Evolutionary conservation across 2,329 filamentous ascomycete genomes (phyloP), one percentile per base, ranked within the genome.

Genomic region (Tricladium varicosporioides): DNA sequence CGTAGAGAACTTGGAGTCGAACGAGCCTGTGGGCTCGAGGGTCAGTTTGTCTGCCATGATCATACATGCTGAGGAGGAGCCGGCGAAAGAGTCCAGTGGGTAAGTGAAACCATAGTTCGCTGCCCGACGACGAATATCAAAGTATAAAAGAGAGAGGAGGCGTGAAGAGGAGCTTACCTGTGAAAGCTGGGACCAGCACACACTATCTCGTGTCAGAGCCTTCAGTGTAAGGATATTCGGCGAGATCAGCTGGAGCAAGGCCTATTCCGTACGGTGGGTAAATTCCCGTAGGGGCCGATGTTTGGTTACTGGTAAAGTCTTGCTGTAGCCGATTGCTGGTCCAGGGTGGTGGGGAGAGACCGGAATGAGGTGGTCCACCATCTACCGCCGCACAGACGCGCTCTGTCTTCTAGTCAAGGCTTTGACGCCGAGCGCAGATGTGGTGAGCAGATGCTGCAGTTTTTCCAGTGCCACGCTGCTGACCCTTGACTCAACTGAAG

Each of bases 41-140:
- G 64, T 70, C 56, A 70, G 66, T 64, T 66, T 63, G 53, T 70
- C 62, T 60, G 66, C 54, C 67, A 70, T 70, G 57, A 57, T 65
- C 53, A 63, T 51, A 65, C 67, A 69, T 68, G 58, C 63, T 65
- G 53, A 47, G 51, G 44, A 58, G 56, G 54, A 55, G 22, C 18
- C 16, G 44, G 54, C 33, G 22, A 3, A 7, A 48, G 46, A 33
- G 45, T 47, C 47, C 43, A n/a, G 54, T 27, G 33, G 53, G 43
- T 42, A 45, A 36, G 42, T 52, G 43, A 51, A 57, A 57, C 54
- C 56, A 58, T 61, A 44, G 48, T 47, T 52, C 55, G 40, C 54
- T 53, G 51, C 47, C 47, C 55, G 43, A 45, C 48, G 45, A 52
- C 51, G 59, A 56, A 59, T 58, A 61, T 53, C 36, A 48, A 40